Evolutionary conservation across 805 yeast genomes (phyloP).

Genomic region (Lachancea fermentati): DNA sequence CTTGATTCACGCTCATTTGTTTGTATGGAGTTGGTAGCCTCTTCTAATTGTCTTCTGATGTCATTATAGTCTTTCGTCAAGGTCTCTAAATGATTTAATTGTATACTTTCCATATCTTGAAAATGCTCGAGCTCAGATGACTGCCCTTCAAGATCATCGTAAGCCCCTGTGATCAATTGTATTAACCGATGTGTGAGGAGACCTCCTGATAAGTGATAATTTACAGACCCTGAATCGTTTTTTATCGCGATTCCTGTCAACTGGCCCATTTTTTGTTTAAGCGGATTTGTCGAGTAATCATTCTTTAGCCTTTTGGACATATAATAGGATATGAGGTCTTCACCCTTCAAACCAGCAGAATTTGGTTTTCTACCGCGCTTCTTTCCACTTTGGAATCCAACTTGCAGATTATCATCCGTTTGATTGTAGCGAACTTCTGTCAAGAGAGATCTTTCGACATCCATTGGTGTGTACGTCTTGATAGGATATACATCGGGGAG

Average conservation of each 20-base stretch:
- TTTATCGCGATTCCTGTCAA: conserved; percentile 47
- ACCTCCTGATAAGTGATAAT: conserved; percentile 33
- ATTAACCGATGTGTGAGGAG: conserved; percentile 60
- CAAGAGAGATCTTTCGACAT: conserved; percentile 72
- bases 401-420: conserved; percentile 39
- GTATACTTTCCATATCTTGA: conserved; percentile 35
- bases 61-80: conserved; percentile 40
- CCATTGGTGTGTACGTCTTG: conserved; percentile 57
- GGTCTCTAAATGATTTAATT: conserved; percentile 41
- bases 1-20: conserved; percentile 18
- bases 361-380: conserved; percentile 22
- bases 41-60: conserved; percentile 43
- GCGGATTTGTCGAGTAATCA: conserved; percentile 66
- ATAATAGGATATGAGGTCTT: conserved; percentile 39
- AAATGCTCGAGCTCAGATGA: conserved; percentile 44
- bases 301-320: conserved; percentile 56
- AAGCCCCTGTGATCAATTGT: conserved; percentile 46
- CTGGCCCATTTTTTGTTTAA: conserved; percentile 45
- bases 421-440: conserved; percentile 64
- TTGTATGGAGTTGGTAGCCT: conserved; percentile 31
- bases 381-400: conserved; percentile 27
- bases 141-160: conserved; percentile 39
- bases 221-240: conserved; percentile 31
- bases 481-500: conserved; percentile 66
- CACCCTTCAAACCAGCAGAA: conserved; percentile 14